Evolutionary conservation across 805 yeast genomes (phyloP).

Genomic region (Candida chilensis): DNA sequence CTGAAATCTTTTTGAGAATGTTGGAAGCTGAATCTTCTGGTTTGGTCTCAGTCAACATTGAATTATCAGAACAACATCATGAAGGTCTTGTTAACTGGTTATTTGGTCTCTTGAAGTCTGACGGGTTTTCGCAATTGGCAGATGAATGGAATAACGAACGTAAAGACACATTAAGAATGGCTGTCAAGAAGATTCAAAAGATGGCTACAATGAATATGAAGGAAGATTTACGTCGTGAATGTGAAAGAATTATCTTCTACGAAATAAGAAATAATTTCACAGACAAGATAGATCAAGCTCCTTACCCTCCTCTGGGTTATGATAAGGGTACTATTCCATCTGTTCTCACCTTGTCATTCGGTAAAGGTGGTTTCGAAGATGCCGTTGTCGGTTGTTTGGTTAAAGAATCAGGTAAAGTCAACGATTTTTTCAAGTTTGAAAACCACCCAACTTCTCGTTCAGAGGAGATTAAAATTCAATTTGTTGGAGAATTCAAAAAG

Average conservation of each 20-base stretch:
- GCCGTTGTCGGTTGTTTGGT: conserved; percentile 79
- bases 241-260: conserved; percentile 61
- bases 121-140: conserved; percentile 68
- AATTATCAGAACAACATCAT: conserved; percentile 37
- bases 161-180: conserved; percentile 52
- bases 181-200: conserved; percentile 59
- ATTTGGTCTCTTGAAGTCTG: conserved; percentile 58
- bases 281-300: conserved; percentile 83
- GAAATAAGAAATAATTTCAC: conserved; percentile 65
- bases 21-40: conserved; percentile 83
- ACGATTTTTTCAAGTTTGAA: conserved; percentile 71
- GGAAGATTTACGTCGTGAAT: conserved; percentile 69
- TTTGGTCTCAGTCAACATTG: conserved; percentile 56
- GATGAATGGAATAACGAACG: conserved; percentile 78
- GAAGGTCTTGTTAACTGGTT: no score
- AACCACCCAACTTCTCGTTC: conserved; percentile 49
- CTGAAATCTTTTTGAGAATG: conserved; percentile 84
- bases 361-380: conserved; percentile 77
- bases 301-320: conserved; percentile 73
- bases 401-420: conserved; percentile 73
- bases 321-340: conserved; percentile 79
- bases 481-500: conserved; percentile 52
- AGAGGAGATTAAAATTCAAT: conserved; percentile 43
- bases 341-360: conserved; percentile 74
- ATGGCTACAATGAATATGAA: conserved; percentile 68